Evolutionary conservation across 1,284 basidiomycete genomes (phyloP).

Genomic region (Tilletiopsis washingtonensis): DNA sequence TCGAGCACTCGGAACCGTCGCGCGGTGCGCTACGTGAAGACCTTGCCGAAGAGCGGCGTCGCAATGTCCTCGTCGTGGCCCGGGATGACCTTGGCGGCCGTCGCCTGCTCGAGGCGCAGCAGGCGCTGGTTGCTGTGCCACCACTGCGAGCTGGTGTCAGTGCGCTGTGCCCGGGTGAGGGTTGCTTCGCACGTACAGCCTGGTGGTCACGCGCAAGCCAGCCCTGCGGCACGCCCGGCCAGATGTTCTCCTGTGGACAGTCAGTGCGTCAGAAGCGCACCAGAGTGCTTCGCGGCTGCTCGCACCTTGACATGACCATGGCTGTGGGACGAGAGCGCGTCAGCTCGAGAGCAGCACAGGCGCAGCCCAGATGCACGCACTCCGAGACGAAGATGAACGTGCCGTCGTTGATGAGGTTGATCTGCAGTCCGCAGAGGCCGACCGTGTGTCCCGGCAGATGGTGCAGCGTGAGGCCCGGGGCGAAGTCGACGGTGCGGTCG

Average conservation of each 20-base stretch:
- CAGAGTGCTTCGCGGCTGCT: too few relatives aligned
- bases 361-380: background rate
- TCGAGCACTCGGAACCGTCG: too few relatives aligned
- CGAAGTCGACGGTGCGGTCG: slow-evolving; percentile 30
- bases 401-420: slow-evolving; percentile 32
- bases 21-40: background rate
- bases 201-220: slow-evolving; percentile 34
- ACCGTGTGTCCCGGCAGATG: slow-evolving; percentile 42
- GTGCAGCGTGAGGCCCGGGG: slow-evolving; percentile 37
- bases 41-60: slow-evolving; percentile 2
- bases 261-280: too few relatives aligned
- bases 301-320: slow-evolving; percentile 29
- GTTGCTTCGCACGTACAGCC: too few relatives aligned
- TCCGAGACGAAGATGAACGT: slow-evolving; percentile 30
- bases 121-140: slow-evolving; percentile 33
- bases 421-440: slow-evolving; percentile 36
- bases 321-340: background rate
- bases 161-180: too few relatives aligned
- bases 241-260: slow-evolving; percentile 37
- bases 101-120: slow-evolving; percentile 26
- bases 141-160: too few relatives aligned
- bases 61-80: slow-evolving; percentile 20
- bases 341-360: background rate
- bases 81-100: slow-evolving; percentile 21
- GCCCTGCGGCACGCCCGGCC: slow-evolving; percentile 27